Percentiles rank a stretch among this genome's conserved stretches.
Evolutionary conservation across 2,329 filamentous ascomycete species (phyloP).

Genomic region (Xylaria sp.): DNA sequence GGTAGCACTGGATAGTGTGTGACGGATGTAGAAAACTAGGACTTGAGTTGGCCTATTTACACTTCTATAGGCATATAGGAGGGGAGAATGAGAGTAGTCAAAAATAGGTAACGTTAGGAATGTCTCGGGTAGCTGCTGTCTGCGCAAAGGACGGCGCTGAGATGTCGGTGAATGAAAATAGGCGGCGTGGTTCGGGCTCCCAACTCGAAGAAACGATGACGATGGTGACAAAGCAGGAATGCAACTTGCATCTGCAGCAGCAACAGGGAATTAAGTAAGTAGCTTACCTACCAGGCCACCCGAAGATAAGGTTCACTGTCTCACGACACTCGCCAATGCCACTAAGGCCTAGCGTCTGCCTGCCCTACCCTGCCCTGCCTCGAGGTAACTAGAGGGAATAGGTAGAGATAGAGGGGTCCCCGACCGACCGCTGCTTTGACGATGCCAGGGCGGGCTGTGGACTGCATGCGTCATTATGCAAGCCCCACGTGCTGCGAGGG

Average conservation of each 20-base stretch:
- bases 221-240: constrained; percentile 16
- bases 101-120: neutral
- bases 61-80: neutral
- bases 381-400: neutral
- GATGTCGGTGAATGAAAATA: constrained; percentile 28
- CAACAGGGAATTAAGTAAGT: constrained; percentile 6
- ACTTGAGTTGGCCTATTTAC: constrained; percentile 12
- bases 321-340: constrained; percentile 3
- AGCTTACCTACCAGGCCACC: neutral
- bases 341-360: neutral
- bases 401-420: too few species aligned
- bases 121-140: neutral
- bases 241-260: neutral
- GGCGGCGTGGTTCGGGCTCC: neutral
- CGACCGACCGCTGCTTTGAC: constrained; percentile 35
- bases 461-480: constrained; percentile 37
- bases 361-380: neutral
- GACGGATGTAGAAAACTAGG: neutral
- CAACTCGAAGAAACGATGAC: constrained; percentile 19
- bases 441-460: constrained; percentile 26
- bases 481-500: constrained; percentile 35
- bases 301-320: constrained; percentile 4
- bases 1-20: neutral
- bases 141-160: neutral
- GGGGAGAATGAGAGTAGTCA: neutral